These are phyloP conservation scores for Mycosphaerella arachidis DNA, from an alignment of 2,329 filamentous ascomycete species.

Conservation along the genomic window DNA sequence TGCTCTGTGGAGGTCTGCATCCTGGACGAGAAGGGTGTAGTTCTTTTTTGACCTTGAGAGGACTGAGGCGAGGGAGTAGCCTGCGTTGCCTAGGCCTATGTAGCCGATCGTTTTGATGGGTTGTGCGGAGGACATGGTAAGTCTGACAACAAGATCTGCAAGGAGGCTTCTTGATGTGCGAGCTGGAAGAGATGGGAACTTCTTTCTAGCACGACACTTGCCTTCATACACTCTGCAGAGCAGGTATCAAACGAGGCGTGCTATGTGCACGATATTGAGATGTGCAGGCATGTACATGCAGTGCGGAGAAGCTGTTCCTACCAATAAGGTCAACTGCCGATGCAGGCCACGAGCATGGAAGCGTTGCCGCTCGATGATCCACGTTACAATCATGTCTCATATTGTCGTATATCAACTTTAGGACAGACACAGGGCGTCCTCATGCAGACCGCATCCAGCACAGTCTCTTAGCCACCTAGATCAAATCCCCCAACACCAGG, in stretches of 20 bases:
- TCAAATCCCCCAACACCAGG: background rate
- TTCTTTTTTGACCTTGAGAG: slow-evolving; percentile 23
- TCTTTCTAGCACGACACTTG: background rate
- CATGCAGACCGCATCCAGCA: background rate
- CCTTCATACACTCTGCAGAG: too few species aligned
- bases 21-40: slow-evolving; percentile 25
- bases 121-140: background rate
- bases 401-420: background rate
- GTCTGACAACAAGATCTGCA: background rate
- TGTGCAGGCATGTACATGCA: background rate
- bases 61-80: slow-evolving; percentile 28
- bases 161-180: background rate
- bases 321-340: background rate
- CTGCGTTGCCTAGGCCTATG: slow-evolving; percentile 32
- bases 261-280: background rate
- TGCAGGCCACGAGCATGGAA: background rate
- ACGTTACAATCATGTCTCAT: background rate
- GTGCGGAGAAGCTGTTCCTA: slow-evolving; percentile 1
- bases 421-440: background rate
- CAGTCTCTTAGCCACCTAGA: background rate
- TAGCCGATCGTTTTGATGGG: slow-evolving; percentile 21
- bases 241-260: background rate
- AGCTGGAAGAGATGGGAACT: background rate
- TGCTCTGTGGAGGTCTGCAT: slow-evolving; percentile 21
- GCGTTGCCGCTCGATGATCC: too few species aligned